These are phyloP conservation scores for Aurifilum marmelostoma DNA, from an alignment of 2,329 filamentous ascomycete genomes.

Conservation along the genomic window DNA sequence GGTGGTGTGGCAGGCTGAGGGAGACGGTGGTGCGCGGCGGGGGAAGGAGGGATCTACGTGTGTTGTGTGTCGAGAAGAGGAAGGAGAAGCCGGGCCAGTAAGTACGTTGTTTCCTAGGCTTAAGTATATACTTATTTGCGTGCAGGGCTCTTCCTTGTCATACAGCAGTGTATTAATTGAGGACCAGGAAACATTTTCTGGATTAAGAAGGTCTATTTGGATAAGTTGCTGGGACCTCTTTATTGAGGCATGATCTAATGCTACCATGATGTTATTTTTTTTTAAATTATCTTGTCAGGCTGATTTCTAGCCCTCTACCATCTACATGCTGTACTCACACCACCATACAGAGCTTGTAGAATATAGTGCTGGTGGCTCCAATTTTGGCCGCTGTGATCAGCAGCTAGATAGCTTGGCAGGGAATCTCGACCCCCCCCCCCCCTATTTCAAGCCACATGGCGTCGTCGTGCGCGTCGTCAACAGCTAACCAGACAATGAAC, in stretches of 20 bases:
- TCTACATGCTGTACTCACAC: too few species aligned
- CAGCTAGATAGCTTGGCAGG: conserved; percentile 2
- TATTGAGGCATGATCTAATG: too few species aligned
- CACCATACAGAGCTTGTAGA: too few species aligned
- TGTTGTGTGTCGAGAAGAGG: conserved; percentile 3
- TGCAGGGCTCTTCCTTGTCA: background rate
- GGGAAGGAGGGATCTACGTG: conserved; percentile 24
- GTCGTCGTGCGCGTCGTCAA: background rate
- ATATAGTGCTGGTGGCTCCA: background rate
- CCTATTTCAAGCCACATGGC: conserved; percentile 4
- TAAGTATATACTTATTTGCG: background rate
- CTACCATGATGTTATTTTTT: background rate
- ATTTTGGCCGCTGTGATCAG: background rate
- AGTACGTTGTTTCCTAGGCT: too few species aligned
- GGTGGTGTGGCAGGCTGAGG: conserved; percentile 41
- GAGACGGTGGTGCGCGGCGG: background rate
- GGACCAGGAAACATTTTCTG: background rate
- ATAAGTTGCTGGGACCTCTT: too few species aligned
- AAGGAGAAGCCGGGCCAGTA: background rate
- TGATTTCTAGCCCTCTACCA: background rate
- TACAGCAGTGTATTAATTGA: background rate
- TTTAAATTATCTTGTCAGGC: background rate
- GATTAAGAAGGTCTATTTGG: background rate
- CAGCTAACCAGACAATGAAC: too few species aligned
- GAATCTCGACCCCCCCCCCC: background rate